phyloP scores from a whole-genome alignment of 768 basidiomycete genomes.

The Lentinula edodes region DNA sequence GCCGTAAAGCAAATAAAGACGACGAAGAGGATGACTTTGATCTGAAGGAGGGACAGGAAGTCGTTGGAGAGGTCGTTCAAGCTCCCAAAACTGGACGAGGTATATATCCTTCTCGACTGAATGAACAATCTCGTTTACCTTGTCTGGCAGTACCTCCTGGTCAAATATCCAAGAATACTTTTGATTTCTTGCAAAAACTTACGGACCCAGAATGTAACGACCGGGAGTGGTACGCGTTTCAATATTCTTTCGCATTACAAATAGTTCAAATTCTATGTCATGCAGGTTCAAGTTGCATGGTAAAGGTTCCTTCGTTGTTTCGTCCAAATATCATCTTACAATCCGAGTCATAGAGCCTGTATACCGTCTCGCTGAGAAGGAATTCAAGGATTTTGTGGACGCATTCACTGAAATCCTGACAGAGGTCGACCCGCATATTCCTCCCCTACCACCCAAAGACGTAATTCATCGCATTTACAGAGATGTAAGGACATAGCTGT shows the following conservation, averaged over 20 bases:
- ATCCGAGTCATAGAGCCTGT: slow-evolving; percentile 50
- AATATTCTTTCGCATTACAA: neutral
- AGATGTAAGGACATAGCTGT: slow-evolving; percentile 48
- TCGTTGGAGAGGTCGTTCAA: slow-evolving; percentile 72
- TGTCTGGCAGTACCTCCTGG: slow-evolving; percentile 67
- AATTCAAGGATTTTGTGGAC: slow-evolving; percentile 85
- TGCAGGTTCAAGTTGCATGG: slow-evolving; percentile 83
- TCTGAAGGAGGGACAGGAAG: slow-evolving; percentile 57
- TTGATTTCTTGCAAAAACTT: slow-evolving; percentile 70
- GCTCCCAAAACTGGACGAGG: slow-evolving; percentile 83
- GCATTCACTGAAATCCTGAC: slow-evolving; percentile 60
- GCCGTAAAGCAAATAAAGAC: slow-evolving; percentile 24
- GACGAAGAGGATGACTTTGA: slow-evolving; percentile 39
- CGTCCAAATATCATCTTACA: neutral
- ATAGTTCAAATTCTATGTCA: neutral
- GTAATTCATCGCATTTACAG: slow-evolving; percentile 90
- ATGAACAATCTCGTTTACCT: neutral
- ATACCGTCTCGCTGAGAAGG: slow-evolving; percentile 77
- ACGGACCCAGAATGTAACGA: slow-evolving; percentile 78
- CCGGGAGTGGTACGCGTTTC: slow-evolving; percentile 59
- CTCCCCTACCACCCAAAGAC: slow-evolving; percentile 56
- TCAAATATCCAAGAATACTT: slow-evolving; percentile 78
- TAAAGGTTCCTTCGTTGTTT: slow-evolving; percentile 17
- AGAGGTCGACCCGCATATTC: slow-evolving; percentile 78
- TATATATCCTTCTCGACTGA: slow-evolving; percentile 21